Conservation (phyloP, 129 eudicot genomes). For the Sambucus nigra region DNA sequence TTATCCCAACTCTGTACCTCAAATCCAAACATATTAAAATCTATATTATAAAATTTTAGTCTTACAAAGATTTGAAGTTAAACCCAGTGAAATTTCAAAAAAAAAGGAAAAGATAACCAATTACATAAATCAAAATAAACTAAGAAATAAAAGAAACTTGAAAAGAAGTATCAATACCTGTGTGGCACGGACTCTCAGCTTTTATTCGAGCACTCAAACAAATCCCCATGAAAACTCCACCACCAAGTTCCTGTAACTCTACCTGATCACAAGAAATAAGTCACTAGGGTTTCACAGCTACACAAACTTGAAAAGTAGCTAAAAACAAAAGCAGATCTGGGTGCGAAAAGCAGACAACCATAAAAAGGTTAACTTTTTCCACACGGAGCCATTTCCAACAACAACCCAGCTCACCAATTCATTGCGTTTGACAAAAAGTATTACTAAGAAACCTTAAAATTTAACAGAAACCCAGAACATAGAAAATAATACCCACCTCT, state of each 20-base stretch:
- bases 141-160: neutral
- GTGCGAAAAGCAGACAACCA: constrained; percentile 11
- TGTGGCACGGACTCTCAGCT: constrained; percentile 49
- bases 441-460: neutral
- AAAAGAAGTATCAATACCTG: constrained; percentile 24
- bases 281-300: constrained; percentile 8
- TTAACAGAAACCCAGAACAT: constrained; percentile 12
- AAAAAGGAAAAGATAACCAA: neutral
- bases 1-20: too few species aligned
- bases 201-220: constrained; percentile 60
- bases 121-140: neutral
- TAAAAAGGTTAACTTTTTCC: neutral
- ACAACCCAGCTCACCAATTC: constrained; percentile 8
- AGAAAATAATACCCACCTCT: neutral
- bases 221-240: constrained; percentile 45
- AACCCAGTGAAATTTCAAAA: neutral
- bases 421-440: neutral
- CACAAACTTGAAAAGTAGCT: neutral
- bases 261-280: constrained; percentile 3
- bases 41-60: too few species aligned
- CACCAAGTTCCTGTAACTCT: neutral
- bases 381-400: neutral
- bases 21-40: too few species aligned
- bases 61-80: too few species aligned
- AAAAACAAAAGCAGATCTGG: constrained; percentile 25